Percentiles rank a stretch among this genome's conserved stretches.
Evolutionary conservation across 1,139 yeast genomes (phyloP).

Genomic region (Saccharomyces hybrid): DNA sequence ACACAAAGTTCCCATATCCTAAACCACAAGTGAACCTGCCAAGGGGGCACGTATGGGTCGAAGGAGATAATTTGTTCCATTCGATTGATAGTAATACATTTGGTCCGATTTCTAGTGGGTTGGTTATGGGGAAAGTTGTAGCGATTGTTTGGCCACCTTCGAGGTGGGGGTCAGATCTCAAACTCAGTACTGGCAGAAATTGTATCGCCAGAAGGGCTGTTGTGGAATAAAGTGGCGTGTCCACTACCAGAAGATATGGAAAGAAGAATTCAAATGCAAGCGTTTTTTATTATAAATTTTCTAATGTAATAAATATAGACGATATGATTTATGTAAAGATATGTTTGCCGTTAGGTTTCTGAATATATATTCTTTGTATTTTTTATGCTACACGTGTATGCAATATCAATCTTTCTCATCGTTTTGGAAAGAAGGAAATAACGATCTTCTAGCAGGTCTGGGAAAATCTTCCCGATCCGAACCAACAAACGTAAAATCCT

Average conservation of each 20-base stretch:
- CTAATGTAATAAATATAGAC: neutral
- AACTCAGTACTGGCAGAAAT: constrained; percentile 22
- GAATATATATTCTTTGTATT: constrained; percentile 1
- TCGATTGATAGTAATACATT: constrained; percentile 77
- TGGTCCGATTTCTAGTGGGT: constrained; percentile 77
- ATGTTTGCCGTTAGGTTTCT: neutral
- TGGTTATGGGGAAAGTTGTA: constrained; percentile 67
- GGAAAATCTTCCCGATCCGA: constrained; percentile 2
- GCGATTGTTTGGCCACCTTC: constrained; percentile 60
- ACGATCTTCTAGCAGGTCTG: constrained; percentile 10
- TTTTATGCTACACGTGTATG: neutral
- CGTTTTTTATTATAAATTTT: neutral
- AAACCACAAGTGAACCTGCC: constrained; percentile 56
- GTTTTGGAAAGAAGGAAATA: constrained; percentile 9
- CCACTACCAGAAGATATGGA: neutral
- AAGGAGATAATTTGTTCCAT: constrained; percentile 79
- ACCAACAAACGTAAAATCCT: neutral
- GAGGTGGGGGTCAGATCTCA: constrained; percentile 39
- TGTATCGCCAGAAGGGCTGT: constrained; percentile 10
- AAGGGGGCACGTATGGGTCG: constrained; percentile 83
- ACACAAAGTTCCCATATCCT: constrained; percentile 61
- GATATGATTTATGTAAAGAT: neutral
- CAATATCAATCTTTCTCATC: constrained; percentile 9
- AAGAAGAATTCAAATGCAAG: neutral
- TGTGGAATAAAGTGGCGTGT: neutral